Percentiles rank a stretch among this genome's conserved stretches.
Evolutionary conservation across 2,329 filamentous ascomycete species (phyloP).

Genomic region (Dothideomycetes sp.): DNA sequence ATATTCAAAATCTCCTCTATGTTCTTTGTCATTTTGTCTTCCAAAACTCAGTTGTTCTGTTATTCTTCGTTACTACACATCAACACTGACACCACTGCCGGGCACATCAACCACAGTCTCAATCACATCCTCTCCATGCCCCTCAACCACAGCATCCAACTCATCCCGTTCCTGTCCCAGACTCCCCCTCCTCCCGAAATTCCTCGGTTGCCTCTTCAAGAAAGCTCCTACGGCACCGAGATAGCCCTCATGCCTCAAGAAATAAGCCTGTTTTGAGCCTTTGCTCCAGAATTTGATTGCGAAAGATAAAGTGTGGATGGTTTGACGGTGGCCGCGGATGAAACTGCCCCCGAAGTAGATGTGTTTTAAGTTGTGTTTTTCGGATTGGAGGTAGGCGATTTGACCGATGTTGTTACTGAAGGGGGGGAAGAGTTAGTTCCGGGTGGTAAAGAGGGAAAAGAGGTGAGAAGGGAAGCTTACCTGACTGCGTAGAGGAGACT

Average conservation of each 20-base stretch:
- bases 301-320: conserved; percentile 94
- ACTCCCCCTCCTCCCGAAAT: conserved; percentile 67
- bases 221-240: conserved; percentile 91
- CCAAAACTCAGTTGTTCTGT: background rate
- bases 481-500: conserved; percentile 86
- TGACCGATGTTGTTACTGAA: conserved; percentile 91
- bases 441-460: background rate
- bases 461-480: conserved; percentile 28
- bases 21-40: background rate
- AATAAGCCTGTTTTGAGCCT: conserved; percentile 89
- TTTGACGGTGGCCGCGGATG: conserved; percentile 91
- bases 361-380: conserved; percentile 80
- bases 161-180: background rate
- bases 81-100: background rate
- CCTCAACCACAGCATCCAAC: background rate
- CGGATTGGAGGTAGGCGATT: conserved; percentile 93
- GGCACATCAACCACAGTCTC: background rate
- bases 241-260: conserved; percentile 90
- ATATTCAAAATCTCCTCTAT: background rate
- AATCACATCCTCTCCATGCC: background rate
- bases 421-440: conserved; percentile 22
- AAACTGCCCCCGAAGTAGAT: conserved; percentile 98
- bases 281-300: conserved; percentile 98
- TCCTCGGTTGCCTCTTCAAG: conserved; percentile 76
- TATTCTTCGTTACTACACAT: background rate